Evolutionary conservation across 305 asterid genomes (phyloP).

Genomic region (Fraxinus albicans): DNA sequence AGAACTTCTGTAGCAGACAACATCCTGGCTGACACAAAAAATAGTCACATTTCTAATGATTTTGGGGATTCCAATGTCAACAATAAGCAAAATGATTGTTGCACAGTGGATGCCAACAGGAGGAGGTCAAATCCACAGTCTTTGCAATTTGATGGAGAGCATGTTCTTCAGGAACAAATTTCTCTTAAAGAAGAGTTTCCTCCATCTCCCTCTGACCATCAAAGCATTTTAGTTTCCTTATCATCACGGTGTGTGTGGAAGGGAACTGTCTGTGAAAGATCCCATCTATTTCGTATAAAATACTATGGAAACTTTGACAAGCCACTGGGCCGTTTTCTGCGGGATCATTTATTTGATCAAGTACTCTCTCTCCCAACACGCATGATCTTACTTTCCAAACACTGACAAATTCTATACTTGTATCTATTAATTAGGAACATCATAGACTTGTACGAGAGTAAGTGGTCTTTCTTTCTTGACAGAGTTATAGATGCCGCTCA

Average conservation of each 20-base stretch:
- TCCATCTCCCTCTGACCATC: slow-evolving; percentile 88
- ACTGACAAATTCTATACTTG: background rate
- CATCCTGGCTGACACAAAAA: slow-evolving; percentile 26
- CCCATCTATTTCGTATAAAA: slow-evolving; percentile 87
- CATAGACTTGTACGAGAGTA: slow-evolving; percentile 20
- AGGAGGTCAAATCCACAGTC: slow-evolving; percentile 32
- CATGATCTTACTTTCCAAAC: background rate
- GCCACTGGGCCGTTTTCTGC: slow-evolving; percentile 95
- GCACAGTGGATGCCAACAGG: slow-evolving; percentile 31
- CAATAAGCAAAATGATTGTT: slow-evolving; percentile 32
- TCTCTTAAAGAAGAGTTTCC: slow-evolving; percentile 70
- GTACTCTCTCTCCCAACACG: slow-evolving; percentile 38
- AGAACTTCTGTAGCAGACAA: slow-evolving; percentile 31
- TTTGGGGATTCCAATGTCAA: slow-evolving; percentile 32
- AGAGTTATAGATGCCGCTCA: slow-evolving; percentile 76
- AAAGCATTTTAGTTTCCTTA: slow-evolving; percentile 87
- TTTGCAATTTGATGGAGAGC: slow-evolving; percentile 42
- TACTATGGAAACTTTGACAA: slow-evolving; percentile 87
- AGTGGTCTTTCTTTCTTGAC: slow-evolving; percentile 34
- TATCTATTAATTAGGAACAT: slow-evolving; percentile 15
- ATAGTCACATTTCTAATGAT: slow-evolving; percentile 25
- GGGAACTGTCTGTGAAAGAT: slow-evolving; percentile 91
- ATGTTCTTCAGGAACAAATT: slow-evolving; percentile 43
- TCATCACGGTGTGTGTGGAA: slow-evolving; percentile 94
- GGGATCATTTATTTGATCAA: slow-evolving; percentile 88